These are phyloP conservation scores for Fusarium chlamydosporum DNA, from an alignment of 2,329 filamentous ascomycete species.

Conservation along the genomic window DNA sequence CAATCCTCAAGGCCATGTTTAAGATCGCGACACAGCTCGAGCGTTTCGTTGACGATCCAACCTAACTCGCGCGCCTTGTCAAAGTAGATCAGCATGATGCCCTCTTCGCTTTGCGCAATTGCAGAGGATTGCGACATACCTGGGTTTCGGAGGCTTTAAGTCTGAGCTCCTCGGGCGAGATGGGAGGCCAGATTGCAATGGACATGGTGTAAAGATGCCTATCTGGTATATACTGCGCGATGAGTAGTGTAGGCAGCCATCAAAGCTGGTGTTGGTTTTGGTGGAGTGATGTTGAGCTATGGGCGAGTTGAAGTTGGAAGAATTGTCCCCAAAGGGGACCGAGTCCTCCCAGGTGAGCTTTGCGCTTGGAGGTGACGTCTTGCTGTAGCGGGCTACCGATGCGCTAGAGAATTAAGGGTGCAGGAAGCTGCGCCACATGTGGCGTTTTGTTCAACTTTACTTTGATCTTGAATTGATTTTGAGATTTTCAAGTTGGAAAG, in stretches of 20 bases:
- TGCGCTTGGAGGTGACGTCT: slow-evolving; percentile 41
- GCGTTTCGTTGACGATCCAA: slow-evolving; percentile 68
- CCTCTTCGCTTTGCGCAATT: slow-evolving; percentile 1
- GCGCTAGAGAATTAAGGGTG: slow-evolving; percentile 15
- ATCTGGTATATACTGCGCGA: slow-evolving; percentile 16
- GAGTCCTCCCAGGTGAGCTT: slow-evolving; percentile 19
- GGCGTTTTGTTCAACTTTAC: slow-evolving; percentile 9
- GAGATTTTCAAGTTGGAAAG: background rate
- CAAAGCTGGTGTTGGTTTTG: slow-evolving; percentile 13
- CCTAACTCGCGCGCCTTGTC: slow-evolving; percentile 65
- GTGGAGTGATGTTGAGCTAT: slow-evolving; percentile 17
- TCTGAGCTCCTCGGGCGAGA: slow-evolving; percentile 66
- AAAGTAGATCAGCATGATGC: slow-evolving; percentile 50
- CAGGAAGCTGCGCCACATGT: slow-evolving; percentile 41
- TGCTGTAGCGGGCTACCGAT: slow-evolving; percentile 19
- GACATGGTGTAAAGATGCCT: slow-evolving; percentile 62
- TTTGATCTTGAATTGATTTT: background rate
- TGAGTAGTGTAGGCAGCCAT: slow-evolving; percentile 45
- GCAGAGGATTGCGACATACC: slow-evolving; percentile 57
- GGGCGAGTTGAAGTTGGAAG: slow-evolving; percentile 44
- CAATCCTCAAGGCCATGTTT: slow-evolving; percentile 86
- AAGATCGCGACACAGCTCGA: slow-evolving; percentile 63
- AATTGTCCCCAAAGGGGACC: slow-evolving; percentile 29
- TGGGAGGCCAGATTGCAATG: slow-evolving; percentile 70
- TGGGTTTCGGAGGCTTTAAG: slow-evolving; percentile 64